These are phyloP conservation scores for Lentinula sp. DNA, from an alignment of 768 basidiomycete genomes.

Conservation along the genomic window DNA sequence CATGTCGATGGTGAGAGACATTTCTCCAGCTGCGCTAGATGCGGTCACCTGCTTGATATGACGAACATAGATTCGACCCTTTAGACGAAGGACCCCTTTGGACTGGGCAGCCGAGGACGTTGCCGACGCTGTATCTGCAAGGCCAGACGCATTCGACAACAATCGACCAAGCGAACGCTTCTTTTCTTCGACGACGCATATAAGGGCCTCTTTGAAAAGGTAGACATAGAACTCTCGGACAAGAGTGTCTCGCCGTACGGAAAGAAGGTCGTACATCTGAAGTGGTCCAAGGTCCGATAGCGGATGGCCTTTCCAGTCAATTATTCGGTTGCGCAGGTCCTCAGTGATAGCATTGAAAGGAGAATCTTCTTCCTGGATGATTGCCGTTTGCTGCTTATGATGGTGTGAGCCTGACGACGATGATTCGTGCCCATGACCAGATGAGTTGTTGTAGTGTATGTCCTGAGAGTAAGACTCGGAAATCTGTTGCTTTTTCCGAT, in stretches of 20 bases:
- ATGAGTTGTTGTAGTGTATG: constrained; percentile 5
- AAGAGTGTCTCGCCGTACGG: constrained; percentile 82
- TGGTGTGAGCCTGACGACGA: constrained; percentile 14
- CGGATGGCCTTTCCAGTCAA: constrained; percentile 95
- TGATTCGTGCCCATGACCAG: constrained; percentile 20
- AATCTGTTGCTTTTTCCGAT: constrained; percentile 20
- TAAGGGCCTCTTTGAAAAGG: constrained; percentile 95
- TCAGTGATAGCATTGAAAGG: constrained; percentile 82
- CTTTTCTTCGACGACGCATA: constrained; percentile 97
- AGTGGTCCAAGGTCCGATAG: constrained; percentile 83
- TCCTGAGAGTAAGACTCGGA: constrained; percentile 14
- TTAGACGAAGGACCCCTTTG: constrained; percentile 79
- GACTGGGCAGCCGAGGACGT: constrained; percentile 26
- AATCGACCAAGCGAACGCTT: constrained; percentile 76
- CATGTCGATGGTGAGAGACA: constrained; percentile 97
- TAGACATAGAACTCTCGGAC: constrained; percentile 95
- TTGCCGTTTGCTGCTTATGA: constrained; percentile 19
- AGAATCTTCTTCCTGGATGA: constrained; percentile 57
- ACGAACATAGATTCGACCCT: constrained; percentile 92
- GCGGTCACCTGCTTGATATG: constrained; percentile 90
- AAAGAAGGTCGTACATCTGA: constrained; percentile 88
- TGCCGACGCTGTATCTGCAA: constrained; percentile 45
- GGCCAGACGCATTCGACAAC: constrained; percentile 55
- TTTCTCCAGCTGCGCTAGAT: constrained; percentile 69
- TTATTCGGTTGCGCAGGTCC: constrained; percentile 84